Evolutionary conservation across 2,329 filamentous ascomycete species (phyloP).

Genomic region (Pestalotiopsis sp.): DNA sequence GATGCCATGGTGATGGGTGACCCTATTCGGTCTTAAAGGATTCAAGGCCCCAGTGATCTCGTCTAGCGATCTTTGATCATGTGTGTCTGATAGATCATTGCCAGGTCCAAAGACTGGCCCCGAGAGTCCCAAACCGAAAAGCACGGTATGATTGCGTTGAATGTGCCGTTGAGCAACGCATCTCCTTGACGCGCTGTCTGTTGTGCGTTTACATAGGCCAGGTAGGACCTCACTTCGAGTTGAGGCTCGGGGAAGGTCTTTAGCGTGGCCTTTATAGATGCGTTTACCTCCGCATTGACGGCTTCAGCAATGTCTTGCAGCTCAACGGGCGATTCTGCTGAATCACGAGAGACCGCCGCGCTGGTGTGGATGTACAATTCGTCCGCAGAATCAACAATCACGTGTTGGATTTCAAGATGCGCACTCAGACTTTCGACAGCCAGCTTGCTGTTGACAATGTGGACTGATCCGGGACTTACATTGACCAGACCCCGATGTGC

Average conservation of each 20-base stretch:
- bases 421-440: neutral
- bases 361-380: neutral
- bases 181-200: neutral
- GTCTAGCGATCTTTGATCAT: neutral
- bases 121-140: neutral
- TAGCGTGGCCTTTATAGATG: neutral
- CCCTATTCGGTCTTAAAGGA: neutral
- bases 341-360: neutral
- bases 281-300: neutral
- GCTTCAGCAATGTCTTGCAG: neutral
- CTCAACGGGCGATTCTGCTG: neutral
- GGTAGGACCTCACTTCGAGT: neutral
- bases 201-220: neutral
- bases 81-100: neutral
- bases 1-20: neutral
- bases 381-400: conserved; percentile 19
- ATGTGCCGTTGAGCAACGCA: too few species aligned
- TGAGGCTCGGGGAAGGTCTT: neutral
- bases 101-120: neutral
- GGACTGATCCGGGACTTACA: conserved; percentile 25
- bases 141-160: conserved; percentile 1
- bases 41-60: neutral
- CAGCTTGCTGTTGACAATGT: conserved; percentile 10
- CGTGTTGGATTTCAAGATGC: conserved; percentile 23
- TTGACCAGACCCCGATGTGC: conserved; percentile 61